Conservation (phyloP, 768 basidiomycete species). For the Lactifluus piperatus region DNA sequence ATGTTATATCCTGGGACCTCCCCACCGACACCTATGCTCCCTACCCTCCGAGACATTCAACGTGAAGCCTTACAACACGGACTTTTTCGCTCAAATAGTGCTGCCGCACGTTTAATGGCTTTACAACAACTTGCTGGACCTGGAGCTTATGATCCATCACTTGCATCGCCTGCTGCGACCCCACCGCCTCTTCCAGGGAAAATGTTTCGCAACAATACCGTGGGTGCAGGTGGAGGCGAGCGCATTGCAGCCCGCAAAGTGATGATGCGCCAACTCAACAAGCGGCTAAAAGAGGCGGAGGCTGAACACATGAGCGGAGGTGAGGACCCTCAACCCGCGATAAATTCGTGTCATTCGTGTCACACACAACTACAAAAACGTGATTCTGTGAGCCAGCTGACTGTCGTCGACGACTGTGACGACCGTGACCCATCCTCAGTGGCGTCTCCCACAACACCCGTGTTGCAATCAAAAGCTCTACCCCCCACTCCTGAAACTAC, state of each 20-base stretch:
- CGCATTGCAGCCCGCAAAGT: slow-evolving; percentile 62
- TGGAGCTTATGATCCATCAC: too few species aligned
- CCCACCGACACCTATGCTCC: too few species aligned
- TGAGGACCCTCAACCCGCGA: slow-evolving; percentile 35
- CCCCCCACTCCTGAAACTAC: slow-evolving; percentile 12
- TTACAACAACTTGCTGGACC: slow-evolving; percentile 83
- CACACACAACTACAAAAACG: slow-evolving; percentile 18
- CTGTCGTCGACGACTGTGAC: slow-evolving; percentile 28
- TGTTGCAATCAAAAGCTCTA: slow-evolving; percentile 9
- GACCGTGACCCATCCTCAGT: slow-evolving; percentile 22
- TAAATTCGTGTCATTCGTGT: slow-evolving; percentile 12
- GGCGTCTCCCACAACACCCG: slow-evolving; percentile 21
- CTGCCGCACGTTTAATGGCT: slow-evolving; percentile 67
- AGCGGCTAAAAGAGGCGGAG: slow-evolving; percentile 51
- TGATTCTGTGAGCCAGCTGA: slow-evolving; percentile 15
- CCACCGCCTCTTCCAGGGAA: slow-evolving; percentile 41
- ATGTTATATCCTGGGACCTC: slow-evolving; percentile 52
- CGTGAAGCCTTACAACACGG: slow-evolving; percentile 36
- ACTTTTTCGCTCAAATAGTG: slow-evolving; percentile 88
- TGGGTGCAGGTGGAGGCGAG: slow-evolving; percentile 74
- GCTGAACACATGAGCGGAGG: slow-evolving; percentile 51
- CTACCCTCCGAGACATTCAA: too few species aligned
- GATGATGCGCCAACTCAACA: slow-evolving; percentile 55
- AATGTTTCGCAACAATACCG: slow-evolving; percentile 62
- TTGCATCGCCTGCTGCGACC: too few species aligned